Base-by-base conservation (phyloP, 805 yeast species). In the Starmerella sirachaensis region DNA sequence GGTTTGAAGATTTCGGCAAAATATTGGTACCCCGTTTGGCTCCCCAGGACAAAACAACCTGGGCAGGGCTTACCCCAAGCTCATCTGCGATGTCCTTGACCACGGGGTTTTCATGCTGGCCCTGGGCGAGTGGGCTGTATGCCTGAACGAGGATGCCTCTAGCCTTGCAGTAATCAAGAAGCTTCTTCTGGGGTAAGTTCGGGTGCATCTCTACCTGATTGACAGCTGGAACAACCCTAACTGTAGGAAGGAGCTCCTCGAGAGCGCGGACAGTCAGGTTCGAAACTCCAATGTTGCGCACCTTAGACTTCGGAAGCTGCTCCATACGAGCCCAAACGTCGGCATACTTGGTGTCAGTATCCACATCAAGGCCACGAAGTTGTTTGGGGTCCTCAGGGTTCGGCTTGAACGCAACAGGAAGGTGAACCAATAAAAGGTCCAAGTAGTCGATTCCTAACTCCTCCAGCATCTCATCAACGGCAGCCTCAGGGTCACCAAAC, bases 201-300 rank as follows among this genome's bases (percentile, higher is more conserved):
- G 84, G 83, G 57, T 81, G 91, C 39, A 72, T 59, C 61, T 81
- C 93, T 37, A 78, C 65, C 61, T 81, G 93, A 58, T 76, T 72
- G 14, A 66, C 72, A 10, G 72, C 82, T 7, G 93, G 93, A 13
- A 63, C 65, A 29, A 71, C 57, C 26, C 59, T 70, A 36, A 69
- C 71, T 14, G 45, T 39, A 18, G 24, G 28, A 37, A 79, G 60
- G 41, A 80, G 61, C 27, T 56, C 63, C 32, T 65, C 59, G 38
- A 76, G 53, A 39, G 72, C 68, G 42, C 63, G 65, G 17, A 66
- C 53, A 11, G 78, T 66, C 49, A 72, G 70, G 59, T 80, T 79
- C 13, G 83, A 76, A 19, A 79, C 79, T 42, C 91, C 91, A 54
- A 79, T 69, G 21, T 85, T 71, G 49, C 66, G 71, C 20, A 71